A percentile compares a stretch with the other conserved stretches of the same genome.
Evolutionary conservation across 2,329 filamentous ascomycete species (phyloP).

Genomic region (Mycosphaerella sp.): DNA sequence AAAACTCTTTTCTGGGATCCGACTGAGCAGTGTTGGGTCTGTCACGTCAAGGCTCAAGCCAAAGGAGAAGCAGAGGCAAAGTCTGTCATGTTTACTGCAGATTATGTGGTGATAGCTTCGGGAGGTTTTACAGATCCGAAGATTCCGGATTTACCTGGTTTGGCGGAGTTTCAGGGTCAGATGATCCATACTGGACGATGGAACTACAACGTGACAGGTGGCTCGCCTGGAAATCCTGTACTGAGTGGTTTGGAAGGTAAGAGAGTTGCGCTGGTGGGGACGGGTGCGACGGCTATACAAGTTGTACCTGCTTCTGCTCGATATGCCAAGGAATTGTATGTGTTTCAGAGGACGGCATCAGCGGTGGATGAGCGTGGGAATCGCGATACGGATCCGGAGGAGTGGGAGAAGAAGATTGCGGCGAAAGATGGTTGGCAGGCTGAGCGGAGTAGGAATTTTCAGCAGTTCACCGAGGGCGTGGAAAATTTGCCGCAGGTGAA

Average conservation of each 20-base stretch:
- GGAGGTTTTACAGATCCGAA: conserved; percentile 42
- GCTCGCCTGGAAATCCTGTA: conserved; percentile 26
- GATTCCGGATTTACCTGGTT: conserved; percentile 40
- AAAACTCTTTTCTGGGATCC: conserved; percentile 40
- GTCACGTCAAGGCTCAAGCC: conserved; percentile 28
- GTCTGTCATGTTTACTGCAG: conserved; percentile 29
- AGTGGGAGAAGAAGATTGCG: conserved; percentile 37
- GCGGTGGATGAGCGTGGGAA: conserved; percentile 34
- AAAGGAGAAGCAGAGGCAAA: conserved; percentile 24
- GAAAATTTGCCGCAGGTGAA: conserved; percentile 35
- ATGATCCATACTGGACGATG: conserved; percentile 44
- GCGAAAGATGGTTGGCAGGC: conserved; percentile 45
- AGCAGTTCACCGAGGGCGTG: conserved; percentile 34
- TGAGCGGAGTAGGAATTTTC: conserved; percentile 43
- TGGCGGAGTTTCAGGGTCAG: conserved; percentile 40
- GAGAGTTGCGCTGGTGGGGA: conserved; percentile 40
- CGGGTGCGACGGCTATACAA: conserved; percentile 39
- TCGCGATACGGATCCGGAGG: conserved; percentile 35
- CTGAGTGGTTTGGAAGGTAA: conserved; percentile 37
- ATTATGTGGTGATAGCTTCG: conserved; percentile 38
- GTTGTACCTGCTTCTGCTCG: conserved; percentile 36
- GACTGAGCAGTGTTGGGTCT: conserved; percentile 28
- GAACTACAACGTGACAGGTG: conserved; percentile 41
- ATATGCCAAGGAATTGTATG: conserved; percentile 34
- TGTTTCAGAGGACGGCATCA: conserved; percentile 42